Base-by-base conservation (phyloP, 2,329 filamentous ascomycete species). In the Colletotrichum sp. region DNA sequence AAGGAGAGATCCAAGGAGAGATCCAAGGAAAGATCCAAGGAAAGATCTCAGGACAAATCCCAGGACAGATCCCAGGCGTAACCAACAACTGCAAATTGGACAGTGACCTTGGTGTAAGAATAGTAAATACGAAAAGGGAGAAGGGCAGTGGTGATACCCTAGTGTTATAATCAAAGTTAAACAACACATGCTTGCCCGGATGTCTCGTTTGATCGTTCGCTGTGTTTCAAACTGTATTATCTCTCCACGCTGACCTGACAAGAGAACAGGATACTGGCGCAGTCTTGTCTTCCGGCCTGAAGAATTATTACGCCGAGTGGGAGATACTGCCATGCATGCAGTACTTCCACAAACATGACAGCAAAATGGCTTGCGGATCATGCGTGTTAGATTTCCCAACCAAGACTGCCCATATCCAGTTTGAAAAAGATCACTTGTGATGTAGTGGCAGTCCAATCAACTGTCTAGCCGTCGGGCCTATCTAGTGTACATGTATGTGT, bases 401-500 rank as follows among this genome's bases (percentile, higher is more conserved):
- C 43, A 52, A 8, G 43, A 52, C n/a, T 52, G n/a, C 4, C 12
- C 12, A 52, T 13, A 52, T 52, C n/a, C n/a, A 8, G n/a, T 52
- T 21, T 24, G 43, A 52, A 21, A 15, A 26, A 26, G 32, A 7
- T 28, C n/a, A 32, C 60, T 36, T 7, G n/a, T 36, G 15, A 21
- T 67, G 30, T 58, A 36, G 58, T 10, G 32, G 48, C 55, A 55
- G 63, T 30, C 55, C 32, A 9, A 43, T 28, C 61, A 57, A 26
- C 38, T 48, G 52, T 43, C 72, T 58, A 48, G 16, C 16, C n/a
- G 6, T 48, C 32, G 32, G 48, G 26, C 32, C 68, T 67, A 67
- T 60, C 77, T 75, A 78, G 30, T 78, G 38, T 78, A 74, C 73
- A 78, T 63, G 61, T 68, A 36, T 38, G 80, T 80, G 60, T 28